phyloP scores from a whole-genome alignment of 2,329 filamentous ascomycete genomes.

The Corinectria fuckeliana region DNA sequence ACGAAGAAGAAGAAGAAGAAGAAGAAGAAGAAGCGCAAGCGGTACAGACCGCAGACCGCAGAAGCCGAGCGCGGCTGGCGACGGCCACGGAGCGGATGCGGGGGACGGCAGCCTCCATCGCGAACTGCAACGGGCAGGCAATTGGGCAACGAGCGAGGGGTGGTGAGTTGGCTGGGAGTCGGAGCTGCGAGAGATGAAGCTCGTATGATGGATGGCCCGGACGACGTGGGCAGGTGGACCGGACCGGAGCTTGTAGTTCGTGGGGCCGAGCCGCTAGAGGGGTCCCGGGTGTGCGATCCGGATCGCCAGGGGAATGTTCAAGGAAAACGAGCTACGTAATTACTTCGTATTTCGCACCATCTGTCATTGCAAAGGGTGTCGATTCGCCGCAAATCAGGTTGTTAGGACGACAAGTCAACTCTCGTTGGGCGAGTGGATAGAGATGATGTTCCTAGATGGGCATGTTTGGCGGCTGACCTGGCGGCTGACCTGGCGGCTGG shows the following conservation, averaged over 20 bases:
- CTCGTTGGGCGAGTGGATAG: too few species aligned
- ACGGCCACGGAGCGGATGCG: constrained; percentile 28
- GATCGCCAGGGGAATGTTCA: neutral
- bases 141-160: neutral
- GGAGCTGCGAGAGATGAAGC: constrained; percentile 3
- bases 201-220: constrained; percentile 19
- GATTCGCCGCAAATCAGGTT: too few species aligned
- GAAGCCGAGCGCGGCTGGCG: constrained; percentile 16
- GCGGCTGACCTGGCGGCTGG: too few species aligned
- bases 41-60: constrained; percentile 32
- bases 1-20: constrained; percentile 24
- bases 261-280: constrained; percentile 11
- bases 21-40: constrained; percentile 27
- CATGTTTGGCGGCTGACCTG: too few species aligned
- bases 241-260: constrained; percentile 16
- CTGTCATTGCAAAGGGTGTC: too few species aligned
- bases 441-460: too few species aligned
- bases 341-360: too few species aligned
- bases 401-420: too few species aligned
- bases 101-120: constrained; percentile 37
- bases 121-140: neutral
- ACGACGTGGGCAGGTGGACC: constrained; percentile 16
- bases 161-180: neutral
- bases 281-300: neutral
- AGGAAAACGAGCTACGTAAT: too few species aligned